Evolutionary conservation across 768 basidiomycete genomes (phyloP).

Genomic region (Kwoniella dejecticola): DNA sequence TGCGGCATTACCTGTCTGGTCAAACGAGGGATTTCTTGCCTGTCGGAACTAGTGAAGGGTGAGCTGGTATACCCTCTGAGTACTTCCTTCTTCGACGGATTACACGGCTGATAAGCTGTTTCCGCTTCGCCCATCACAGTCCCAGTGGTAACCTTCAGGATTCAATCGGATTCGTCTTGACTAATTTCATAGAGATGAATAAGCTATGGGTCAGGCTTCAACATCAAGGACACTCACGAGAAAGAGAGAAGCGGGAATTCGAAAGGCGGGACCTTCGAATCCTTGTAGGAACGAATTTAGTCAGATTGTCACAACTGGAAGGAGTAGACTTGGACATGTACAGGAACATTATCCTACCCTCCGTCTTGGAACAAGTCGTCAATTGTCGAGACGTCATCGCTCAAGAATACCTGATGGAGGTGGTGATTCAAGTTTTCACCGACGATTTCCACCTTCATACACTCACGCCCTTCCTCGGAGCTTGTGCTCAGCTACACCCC

Average conservation of each 20-base stretch:
- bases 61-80: conserved; percentile 33
- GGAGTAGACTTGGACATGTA: conserved; percentile 96
- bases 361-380: conserved; percentile 93
- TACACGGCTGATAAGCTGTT: background rate
- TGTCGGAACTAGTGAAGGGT: conserved; percentile 81
- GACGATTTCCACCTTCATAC: conserved; percentile 97
- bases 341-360: conserved; percentile 78
- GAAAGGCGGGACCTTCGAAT: conserved; percentile 94
- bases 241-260: conserved; percentile 95
- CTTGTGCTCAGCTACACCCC: conserved; percentile 93
- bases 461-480: conserved; percentile 92
- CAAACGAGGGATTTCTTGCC: conserved; percentile 97
- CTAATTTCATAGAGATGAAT: conserved; percentile 99
- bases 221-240: conserved; percentile 94
- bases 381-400: conserved; percentile 98
- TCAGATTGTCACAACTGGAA: conserved; percentile 90
- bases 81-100: too few relatives aligned
- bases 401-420: conserved; percentile 99
- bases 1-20: conserved; percentile 93
- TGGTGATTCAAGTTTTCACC: conserved; percentile 98
- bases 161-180: conserved; percentile 91
- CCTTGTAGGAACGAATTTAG: conserved; percentile 95
- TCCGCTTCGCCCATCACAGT: conserved; percentile 56
- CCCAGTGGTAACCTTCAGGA: conserved; percentile 88
- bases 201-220: conserved; percentile 99